A percentile compares a stretch with the other conserved stretches of the same genome.
These are phyloP conservation scores for Neophaeococcomyces mojaviensis DNA, from an alignment of 2,329 filamentous ascomycete genomes.

Conservation along the genomic window DNA sequence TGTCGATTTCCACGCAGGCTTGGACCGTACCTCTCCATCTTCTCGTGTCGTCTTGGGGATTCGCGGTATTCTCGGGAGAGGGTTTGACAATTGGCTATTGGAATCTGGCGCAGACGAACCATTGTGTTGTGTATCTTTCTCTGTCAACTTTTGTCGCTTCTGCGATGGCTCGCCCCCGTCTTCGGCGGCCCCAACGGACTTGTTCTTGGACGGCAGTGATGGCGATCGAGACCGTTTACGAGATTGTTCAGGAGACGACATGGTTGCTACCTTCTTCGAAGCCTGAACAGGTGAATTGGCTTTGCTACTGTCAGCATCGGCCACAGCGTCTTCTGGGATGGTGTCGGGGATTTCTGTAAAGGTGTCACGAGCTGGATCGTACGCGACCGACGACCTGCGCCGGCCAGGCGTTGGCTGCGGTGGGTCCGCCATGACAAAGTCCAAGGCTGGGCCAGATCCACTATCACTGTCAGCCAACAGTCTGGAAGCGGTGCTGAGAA, in stretches of 20 bases:
- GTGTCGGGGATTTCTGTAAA: slow-evolving; percentile 25
- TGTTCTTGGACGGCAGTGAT: slow-evolving; percentile 9
- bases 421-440: slow-evolving; percentile 8
- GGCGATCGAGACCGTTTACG: slow-evolving; percentile 17
- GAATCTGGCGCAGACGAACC: slow-evolving; percentile 7
- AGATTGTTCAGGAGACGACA: background rate
- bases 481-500: no score
- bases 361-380: slow-evolving; percentile 30
- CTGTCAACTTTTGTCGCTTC: slow-evolving; percentile 11
- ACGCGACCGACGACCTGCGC: slow-evolving; percentile 23
- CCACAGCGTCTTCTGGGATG: slow-evolving; percentile 19
- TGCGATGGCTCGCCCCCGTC: slow-evolving; percentile 8
- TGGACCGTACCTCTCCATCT: slow-evolving; percentile 17
- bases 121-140: background rate
- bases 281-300: slow-evolving; percentile 5
- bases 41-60: slow-evolving; percentile 19
- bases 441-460: no score
- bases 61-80: slow-evolving; percentile 8
- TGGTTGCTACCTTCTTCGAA: background rate
- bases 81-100: slow-evolving; percentile 4
- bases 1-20: slow-evolving; percentile 12
- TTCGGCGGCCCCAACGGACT: slow-evolving; percentile 1
- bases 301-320: slow-evolving; percentile 18
- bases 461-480: no score
- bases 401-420: slow-evolving; percentile 9